Percentiles rank a stretch among this genome's conserved stretches.
Conservation (phyloP, 176 grass and related monocot species). For the Cenchrus americanus region DNA sequence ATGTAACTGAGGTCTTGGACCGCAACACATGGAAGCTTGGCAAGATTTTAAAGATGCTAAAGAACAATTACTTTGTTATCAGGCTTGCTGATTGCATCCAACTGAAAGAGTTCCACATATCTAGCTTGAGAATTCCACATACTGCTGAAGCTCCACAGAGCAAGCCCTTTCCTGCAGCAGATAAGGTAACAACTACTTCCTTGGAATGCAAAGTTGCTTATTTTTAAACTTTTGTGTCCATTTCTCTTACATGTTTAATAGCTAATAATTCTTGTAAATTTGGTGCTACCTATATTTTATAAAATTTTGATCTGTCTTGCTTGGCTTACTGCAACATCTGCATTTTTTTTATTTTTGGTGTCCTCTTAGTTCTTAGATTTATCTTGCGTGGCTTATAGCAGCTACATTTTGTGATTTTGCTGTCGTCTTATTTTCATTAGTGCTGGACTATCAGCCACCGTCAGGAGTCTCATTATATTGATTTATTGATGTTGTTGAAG, state of each 20-base stretch:
- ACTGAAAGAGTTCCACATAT: constrained; percentile 68
- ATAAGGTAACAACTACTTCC: constrained; percentile 36
- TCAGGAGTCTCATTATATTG: not conserved
- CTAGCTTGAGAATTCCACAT: constrained; percentile 54
- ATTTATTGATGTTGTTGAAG: constrained; percentile 14
- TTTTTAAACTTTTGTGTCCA: not conserved
- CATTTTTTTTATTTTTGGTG: not conserved
- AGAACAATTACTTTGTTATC: constrained; percentile 52
- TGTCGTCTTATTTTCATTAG: not conserved
- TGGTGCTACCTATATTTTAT: not conserved
- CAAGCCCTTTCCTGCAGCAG: constrained; percentile 31
- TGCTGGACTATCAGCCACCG: not conserved
- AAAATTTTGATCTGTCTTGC: not conserved
- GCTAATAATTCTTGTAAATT: not conserved
- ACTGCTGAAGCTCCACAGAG: constrained; percentile 27
- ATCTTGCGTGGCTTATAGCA: not conserved
- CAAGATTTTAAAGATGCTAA: constrained; percentile 64
- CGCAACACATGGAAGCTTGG: constrained; percentile 63
- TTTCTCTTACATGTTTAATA: not conserved
- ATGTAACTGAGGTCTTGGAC: constrained; percentile 71
- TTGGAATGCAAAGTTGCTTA: not conserved
- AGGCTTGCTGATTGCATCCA: constrained; percentile 65
- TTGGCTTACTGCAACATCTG: not conserved
- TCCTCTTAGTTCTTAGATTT: not conserved
- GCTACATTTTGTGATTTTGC: not conserved